Conservation (phyloP, 2,329 filamentous ascomycete species). For the Fusarium buxicola region DNA sequence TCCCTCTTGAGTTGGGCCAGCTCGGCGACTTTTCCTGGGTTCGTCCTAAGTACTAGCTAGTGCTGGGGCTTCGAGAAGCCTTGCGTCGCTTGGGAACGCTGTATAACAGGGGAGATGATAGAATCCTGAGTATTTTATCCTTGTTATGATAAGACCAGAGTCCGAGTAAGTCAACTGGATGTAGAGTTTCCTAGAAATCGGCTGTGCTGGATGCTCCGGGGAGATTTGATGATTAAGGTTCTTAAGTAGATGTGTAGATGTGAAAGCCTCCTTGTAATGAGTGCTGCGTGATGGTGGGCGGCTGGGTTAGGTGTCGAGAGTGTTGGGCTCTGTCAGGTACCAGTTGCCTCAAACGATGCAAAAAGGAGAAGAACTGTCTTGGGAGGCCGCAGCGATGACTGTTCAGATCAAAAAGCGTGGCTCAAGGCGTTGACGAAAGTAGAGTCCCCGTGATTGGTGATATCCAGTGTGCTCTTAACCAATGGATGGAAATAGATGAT, state of each 20-base stretch:
- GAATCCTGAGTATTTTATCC: slow-evolving; percentile 9
- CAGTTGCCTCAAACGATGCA: slow-evolving; percentile 34
- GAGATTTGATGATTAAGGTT: slow-evolving; percentile 12
- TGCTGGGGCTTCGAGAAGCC: slow-evolving; percentile 38
- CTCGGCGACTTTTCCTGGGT: slow-evolving; percentile 47
- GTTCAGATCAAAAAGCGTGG: slow-evolving; percentile 45
- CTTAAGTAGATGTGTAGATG: slow-evolving; percentile 20
- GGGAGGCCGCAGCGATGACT: slow-evolving; percentile 41
- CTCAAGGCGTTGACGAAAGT: slow-evolving; percentile 47
- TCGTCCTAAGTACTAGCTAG: slow-evolving; percentile 22
- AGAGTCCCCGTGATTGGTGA: slow-evolving; percentile 51
- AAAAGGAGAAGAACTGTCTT: slow-evolving; percentile 47
- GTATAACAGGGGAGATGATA: slow-evolving; percentile 22
- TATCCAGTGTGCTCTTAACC: slow-evolving; percentile 47
- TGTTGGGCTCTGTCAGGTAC: slow-evolving; percentile 39
- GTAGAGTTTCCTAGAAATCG: slow-evolving; percentile 7
- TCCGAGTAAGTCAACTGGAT: slow-evolving; percentile 5
- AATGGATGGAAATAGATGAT: slow-evolving; percentile 50
- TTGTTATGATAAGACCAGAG: slow-evolving; percentile 6
- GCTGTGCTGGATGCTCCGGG: slow-evolving; percentile 2
- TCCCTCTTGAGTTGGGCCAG: slow-evolving; percentile 58
- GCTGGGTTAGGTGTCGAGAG: slow-evolving; percentile 46
- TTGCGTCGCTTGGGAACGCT: slow-evolving; percentile 30
- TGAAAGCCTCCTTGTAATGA: slow-evolving; percentile 32
- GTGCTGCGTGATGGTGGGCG: slow-evolving; percentile 38